These are phyloP conservation scores for Pyrenochaeta sp. DNA, from an alignment of 2,329 filamentous ascomycete species.

Conservation along the genomic window DNA sequence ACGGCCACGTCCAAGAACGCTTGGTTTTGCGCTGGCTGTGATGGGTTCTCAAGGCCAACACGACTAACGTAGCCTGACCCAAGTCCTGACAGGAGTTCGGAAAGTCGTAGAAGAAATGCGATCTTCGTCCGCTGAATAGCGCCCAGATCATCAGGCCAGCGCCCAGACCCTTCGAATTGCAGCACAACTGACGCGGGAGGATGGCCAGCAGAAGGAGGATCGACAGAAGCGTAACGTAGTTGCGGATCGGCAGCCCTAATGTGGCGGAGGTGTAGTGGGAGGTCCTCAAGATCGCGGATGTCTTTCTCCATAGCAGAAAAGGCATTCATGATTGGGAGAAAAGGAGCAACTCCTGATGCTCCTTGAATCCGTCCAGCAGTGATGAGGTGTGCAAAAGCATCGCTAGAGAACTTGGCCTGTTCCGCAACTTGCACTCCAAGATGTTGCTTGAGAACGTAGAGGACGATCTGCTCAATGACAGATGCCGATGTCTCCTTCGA, in stretches of 20 bases:
- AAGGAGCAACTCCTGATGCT: constrained; percentile 61
- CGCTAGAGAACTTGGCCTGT: constrained; percentile 54
- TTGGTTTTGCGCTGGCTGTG: constrained; percentile 74
- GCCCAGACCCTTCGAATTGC: constrained; percentile 90
- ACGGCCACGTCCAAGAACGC: constrained; percentile 85
- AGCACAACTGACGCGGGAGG: constrained; percentile 79
- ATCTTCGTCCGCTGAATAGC: constrained; percentile 95
- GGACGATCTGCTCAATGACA: constrained; percentile 81
- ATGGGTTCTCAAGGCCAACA: constrained; percentile 82
- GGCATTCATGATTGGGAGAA: constrained; percentile 73
- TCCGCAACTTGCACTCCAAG: constrained; percentile 67
- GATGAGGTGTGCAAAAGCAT: constrained; percentile 58
- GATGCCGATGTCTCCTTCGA: constrained; percentile 66
- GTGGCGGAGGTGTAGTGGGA: constrained; percentile 87
- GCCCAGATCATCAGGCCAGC: constrained; percentile 90
- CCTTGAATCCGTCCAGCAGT: constrained; percentile 44
- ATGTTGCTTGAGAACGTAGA: constrained; percentile 75
- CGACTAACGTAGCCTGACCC: constrained; percentile 70
- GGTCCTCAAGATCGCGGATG: constrained; percentile 77
- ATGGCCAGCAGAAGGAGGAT: constrained; percentile 58
- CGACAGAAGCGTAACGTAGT: constrained; percentile 76
- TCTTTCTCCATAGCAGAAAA: constrained; percentile 79
- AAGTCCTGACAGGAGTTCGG: constrained; percentile 72
- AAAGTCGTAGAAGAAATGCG: constrained; percentile 80
- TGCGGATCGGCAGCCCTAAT: constrained; percentile 76